Conservation (phyloP, 179 eudicot genomes). For the Amaranthus tricolor region DNA sequence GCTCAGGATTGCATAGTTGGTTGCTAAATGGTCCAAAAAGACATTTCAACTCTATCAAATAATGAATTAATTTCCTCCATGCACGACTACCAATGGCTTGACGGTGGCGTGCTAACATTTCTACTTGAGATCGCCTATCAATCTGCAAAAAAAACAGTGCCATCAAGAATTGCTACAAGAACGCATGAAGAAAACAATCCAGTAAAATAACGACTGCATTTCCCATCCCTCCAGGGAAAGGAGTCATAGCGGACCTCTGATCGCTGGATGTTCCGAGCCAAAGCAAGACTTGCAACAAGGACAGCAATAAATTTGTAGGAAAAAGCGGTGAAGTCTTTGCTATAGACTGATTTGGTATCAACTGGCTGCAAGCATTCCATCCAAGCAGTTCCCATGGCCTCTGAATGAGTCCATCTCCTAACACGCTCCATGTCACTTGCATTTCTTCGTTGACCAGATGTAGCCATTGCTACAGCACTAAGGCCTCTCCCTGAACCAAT, state of each 20-base stretch:
- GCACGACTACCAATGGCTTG: slow-evolving; percentile 71
- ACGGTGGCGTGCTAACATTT: slow-evolving; percentile 60
- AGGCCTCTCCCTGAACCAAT: slow-evolving; percentile 99
- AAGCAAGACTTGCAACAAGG: slow-evolving; percentile 95
- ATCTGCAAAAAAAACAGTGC: slow-evolving; percentile 44
- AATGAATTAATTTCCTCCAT: slow-evolving; percentile 94
- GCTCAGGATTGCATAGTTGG: slow-evolving; percentile 55
- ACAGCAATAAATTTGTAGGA: slow-evolving; percentile 94
- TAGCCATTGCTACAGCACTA: slow-evolving; percentile 99
- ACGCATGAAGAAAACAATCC: background rate
- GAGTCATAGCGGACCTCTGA: slow-evolving; percentile 63
- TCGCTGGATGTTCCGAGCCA: slow-evolving; percentile 96
- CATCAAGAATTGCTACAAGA: background rate
- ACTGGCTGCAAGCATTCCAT: slow-evolving; percentile 90
- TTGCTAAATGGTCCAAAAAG: slow-evolving; percentile 81
- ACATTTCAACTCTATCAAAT: slow-evolving; percentile 77
- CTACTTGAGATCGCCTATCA: slow-evolving; percentile 84
- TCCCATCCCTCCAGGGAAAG: background rate
- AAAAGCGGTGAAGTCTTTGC: slow-evolving; percentile 87
- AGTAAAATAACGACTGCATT: slow-evolving; percentile 1
- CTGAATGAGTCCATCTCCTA: slow-evolving; percentile 87
- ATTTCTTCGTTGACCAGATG: slow-evolving; percentile 86
- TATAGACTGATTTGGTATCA: slow-evolving; percentile 85
- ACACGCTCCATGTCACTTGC: slow-evolving; percentile 82
- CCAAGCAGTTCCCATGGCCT: slow-evolving; percentile 99